Base-by-base conservation (phyloP, 2,329 filamentous ascomycete genomes). In the Bipolaris gigantea region DNA sequence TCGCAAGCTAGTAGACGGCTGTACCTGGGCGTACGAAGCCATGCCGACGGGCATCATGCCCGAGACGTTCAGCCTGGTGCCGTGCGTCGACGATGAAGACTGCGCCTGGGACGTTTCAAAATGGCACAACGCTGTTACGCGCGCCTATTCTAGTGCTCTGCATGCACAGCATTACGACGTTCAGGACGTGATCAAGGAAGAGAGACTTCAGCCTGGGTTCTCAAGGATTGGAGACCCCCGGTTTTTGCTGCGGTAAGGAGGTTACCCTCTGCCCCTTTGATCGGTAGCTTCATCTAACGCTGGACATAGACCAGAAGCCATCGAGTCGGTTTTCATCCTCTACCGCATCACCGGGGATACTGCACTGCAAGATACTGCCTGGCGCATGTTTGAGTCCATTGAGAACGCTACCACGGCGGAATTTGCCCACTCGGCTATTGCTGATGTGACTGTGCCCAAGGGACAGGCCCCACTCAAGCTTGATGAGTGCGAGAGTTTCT, bases 251-350 rank as follows among this genome's bases (percentile, higher is more conserved):
- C 70, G 78, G 71, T 72, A 58, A 30, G 56, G 51, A 67, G 53
- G 5, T 10, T 5, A 4, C 15, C 27, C n/a, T 16, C 3, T 23
- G 2, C 36, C 15, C 10, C 10, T 11, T 23, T 10, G n/a, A 27
- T 11, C 3, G 2, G 3, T 1, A 32, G 25, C 23, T 5, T 27
- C 6, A 48, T 52, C 50, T 48, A n/a, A 59, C 13, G 11, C 5
- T 3, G 4, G 10, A 43, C 6, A 66, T 59, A 89, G 89, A 19
- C 90, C 90, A 18, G 91, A 96, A 77, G 90, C 89, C 0, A 92
- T 96, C 63, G 91, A 96, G 67, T 91, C 88, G 0, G 86, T 95
- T 13, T 95, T 91, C 82, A 89, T 92, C 76, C 87, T 95, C 80
- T 94, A 95, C 77, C 89, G 92, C 69, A 90, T 95, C 74, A 95